phyloP scores from a whole-genome alignment of 2,329 filamentous ascomycete genomes.

The Fusarium incarnatum region DNA sequence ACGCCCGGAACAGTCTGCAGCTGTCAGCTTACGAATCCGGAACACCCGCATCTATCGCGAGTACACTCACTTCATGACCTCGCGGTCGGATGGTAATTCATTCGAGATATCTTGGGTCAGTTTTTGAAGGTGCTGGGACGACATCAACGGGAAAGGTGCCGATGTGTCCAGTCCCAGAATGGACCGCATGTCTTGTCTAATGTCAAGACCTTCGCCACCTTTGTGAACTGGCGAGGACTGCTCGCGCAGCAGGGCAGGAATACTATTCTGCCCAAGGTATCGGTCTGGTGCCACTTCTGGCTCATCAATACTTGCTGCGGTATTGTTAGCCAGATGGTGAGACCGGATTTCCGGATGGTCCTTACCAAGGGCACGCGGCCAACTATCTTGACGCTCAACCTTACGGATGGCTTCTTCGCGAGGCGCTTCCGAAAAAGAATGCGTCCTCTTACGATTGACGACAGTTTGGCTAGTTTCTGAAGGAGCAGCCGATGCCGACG shows the following conservation, averaged over 20 bases:
- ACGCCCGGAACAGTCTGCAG: slow-evolving; percentile 70
- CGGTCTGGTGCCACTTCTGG: slow-evolving; percentile 67
- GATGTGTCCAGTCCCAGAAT: slow-evolving; percentile 74
- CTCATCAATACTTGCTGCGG: slow-evolving; percentile 61
- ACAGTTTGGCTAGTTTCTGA: slow-evolving; percentile 42
- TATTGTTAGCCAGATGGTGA: slow-evolving; percentile 39
- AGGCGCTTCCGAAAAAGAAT: slow-evolving; percentile 49
- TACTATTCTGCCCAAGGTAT: slow-evolving; percentile 75
- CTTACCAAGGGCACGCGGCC: slow-evolving; percentile 58
- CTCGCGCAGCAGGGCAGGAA: slow-evolving; percentile 72
- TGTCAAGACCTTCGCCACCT: slow-evolving; percentile 64
- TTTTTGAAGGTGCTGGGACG: slow-evolving; percentile 68
- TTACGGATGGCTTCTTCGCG: slow-evolving; percentile 49
- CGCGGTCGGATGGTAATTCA: slow-evolving; percentile 72
- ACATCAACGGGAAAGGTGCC: slow-evolving; percentile 76
- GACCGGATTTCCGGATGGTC: slow-evolving; percentile 14
- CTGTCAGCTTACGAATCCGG: slow-evolving; percentile 11
- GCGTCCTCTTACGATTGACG: slow-evolving; percentile 50
- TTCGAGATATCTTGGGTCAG: slow-evolving; percentile 70
- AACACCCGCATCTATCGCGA: background rate
- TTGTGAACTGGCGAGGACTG: slow-evolving; percentile 66
- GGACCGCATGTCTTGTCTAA: slow-evolving; percentile 73
- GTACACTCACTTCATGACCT: slow-evolving; percentile 71
- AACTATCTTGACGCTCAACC: slow-evolving; percentile 55
- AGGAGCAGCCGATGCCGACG: slow-evolving; percentile 45